Conservation (phyloP, 352 stramenopile genomes). For the Phytophthora podocarpi region DNA sequence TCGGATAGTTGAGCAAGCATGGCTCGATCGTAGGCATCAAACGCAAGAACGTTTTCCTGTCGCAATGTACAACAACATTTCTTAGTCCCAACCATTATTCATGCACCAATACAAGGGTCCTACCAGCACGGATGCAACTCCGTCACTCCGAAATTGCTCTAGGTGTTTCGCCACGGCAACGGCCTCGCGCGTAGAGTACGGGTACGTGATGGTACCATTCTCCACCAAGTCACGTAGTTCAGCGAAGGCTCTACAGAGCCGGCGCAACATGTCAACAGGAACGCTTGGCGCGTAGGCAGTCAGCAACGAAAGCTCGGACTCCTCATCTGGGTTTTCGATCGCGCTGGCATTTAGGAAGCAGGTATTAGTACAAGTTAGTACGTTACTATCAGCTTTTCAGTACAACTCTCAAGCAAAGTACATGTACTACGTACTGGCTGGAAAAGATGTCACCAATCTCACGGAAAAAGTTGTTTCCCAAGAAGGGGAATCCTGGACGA, state of each 20-base stretch:
- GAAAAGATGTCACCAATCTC: conserved; percentile 95
- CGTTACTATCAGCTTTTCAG: conserved; percentile 1
- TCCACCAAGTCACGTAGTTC: conserved; percentile 91
- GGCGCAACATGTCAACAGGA: conserved; percentile 70
- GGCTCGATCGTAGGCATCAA: conserved; percentile 89
- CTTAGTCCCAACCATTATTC: background rate
- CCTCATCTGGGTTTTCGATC: conserved; percentile 92
- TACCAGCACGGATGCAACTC: conserved; percentile 79
- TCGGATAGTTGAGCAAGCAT: conserved; percentile 75
- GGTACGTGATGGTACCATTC: conserved; percentile 91
- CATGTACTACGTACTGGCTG: conserved; percentile 66
- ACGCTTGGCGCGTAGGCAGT: conserved; percentile 91
- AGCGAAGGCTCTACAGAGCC: conserved; percentile 88
- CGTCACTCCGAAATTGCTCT: conserved; percentile 92
- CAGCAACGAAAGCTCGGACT: conserved; percentile 92
- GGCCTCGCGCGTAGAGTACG: conserved; percentile 94
- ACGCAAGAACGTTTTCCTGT: conserved; percentile 95
- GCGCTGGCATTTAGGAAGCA: conserved; percentile 46
- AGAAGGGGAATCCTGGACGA: conserved; percentile 95
- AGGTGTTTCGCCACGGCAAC: conserved; percentile 95
- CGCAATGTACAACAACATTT: background rate
- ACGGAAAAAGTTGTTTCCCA: conserved; percentile 96
- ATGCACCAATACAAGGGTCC: conserved; percentile 2
- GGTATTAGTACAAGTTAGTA: too few species aligned
- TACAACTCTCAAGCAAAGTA: too few species aligned